A percentile compares a stretch with the other conserved stretches of the same genome.
phyloP scores from a whole-genome alignment of 805 yeast genomes.

The Candida alai region DNA sequence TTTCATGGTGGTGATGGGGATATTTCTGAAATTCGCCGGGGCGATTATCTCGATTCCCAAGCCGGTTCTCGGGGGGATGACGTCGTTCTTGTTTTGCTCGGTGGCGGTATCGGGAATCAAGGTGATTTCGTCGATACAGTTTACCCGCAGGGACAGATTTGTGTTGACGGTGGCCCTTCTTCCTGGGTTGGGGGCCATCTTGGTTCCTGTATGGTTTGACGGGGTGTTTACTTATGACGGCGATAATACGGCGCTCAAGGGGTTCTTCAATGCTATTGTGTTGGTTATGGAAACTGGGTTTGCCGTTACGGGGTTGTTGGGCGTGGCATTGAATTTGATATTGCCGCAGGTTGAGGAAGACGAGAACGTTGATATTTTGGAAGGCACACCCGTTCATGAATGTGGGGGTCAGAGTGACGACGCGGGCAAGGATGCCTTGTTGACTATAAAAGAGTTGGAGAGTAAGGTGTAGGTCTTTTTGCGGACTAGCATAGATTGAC shows the following conservation, averaged over 20 bases:
- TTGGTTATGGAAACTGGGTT: conserved; percentile 72
- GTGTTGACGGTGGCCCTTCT: conserved; percentile 61
- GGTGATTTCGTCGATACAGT: conserved; percentile 57
- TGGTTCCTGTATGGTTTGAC: conserved; percentile 64
- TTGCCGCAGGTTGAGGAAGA: conserved; percentile 58
- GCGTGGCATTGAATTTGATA: conserved; percentile 56
- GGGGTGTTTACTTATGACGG: conserved; percentile 65
- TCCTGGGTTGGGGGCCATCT: conserved; percentile 64
- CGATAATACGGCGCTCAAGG: conserved; percentile 49
- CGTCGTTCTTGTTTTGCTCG: no score
- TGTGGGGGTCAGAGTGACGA: no score
- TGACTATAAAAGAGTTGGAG: no score
- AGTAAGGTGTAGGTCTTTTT: no score
- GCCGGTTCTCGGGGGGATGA: no score
- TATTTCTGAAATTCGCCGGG: no score
- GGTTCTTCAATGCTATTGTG: conserved; percentile 65
- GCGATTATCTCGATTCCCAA: no score
- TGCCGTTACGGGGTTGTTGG: conserved; percentile 66
- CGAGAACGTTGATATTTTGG: no score
- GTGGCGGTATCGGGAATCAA: conserved; percentile 74
- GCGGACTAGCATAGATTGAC: no score
- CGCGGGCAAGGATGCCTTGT: no score
- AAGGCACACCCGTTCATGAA: no score
- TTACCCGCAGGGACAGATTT: conserved; percentile 72
- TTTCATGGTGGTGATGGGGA: no score